Evolutionary conservation across 2,329 filamentous ascomycete species (phyloP), one percentile per base, ranked within the genome.

Genomic region (Botrytis deweyae): DNA sequence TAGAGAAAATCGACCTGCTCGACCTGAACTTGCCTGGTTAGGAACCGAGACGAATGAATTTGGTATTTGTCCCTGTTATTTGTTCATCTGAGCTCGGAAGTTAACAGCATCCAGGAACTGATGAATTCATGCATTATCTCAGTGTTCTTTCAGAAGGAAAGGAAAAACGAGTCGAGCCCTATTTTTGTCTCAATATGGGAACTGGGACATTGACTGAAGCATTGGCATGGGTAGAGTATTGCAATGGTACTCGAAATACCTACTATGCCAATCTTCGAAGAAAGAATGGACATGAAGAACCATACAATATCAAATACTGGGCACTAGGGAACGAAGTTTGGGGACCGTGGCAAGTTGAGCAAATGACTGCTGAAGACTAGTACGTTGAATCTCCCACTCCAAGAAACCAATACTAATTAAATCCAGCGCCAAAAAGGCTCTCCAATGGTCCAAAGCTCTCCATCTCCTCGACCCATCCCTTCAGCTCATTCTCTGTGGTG

Each of bases 121-220:
- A 96, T 81, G 93, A 96, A 84, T 96, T 96, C 83, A 89, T 96
- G 87, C 87, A 90, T 77, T 95, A 92, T 92, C 93, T 93, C 76
- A 87, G 91, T 77, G 84, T 88, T 16, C 88, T 94, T 12, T 89
- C 89, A 38, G 89, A 89, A 10, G 89, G 91, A 78, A 78, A 78
- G 42, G 83, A 86, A 16, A 85, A 88, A 40, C 87, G 88, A 36
- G 92, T 92, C 0, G 91, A 95, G 84, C 93, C 93, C 7, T 96
- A 94, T 81, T 86, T 96, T 59, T 91, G 89, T 76, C 84, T 96
- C 73, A 96, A 96, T 84, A 91, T 96, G 82, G 93, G 93, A 73
- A 96, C 93, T 3, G 93, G 92, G 75, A 90, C 85, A 58, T 82
- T 77, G 7, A 82, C 85, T 74, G 84, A 85, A 82, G 87, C 85